phyloP scores from a whole-genome alignment of 1,284 basidiomycete species.

The Cutaneotrichosporon cutaneum region DNA sequence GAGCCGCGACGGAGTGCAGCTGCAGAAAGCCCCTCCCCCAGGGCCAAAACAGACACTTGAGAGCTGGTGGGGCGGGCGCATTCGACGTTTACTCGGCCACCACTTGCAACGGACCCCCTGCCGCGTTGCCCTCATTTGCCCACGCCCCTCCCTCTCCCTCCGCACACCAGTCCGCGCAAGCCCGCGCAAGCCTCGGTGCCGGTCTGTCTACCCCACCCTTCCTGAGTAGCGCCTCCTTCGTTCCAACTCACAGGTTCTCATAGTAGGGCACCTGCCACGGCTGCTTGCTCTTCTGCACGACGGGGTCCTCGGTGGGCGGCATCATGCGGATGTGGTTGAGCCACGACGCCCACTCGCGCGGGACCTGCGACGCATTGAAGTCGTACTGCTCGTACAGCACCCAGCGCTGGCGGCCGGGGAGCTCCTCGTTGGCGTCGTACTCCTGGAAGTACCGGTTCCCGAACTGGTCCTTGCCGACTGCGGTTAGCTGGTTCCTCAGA shows the following conservation, averaged over 20 bases:
- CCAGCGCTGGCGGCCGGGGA: slow-evolving; percentile 90
- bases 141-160: background rate
- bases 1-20: background rate
- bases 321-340: slow-evolving; percentile 81
- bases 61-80: background rate
- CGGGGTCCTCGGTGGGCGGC: slow-evolving; percentile 70
- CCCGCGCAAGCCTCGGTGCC: too few species aligned
- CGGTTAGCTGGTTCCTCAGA: slow-evolving; percentile 7
- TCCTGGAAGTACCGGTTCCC: slow-evolving; percentile 93
- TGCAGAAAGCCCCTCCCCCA: too few species aligned
- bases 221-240: too few species aligned
- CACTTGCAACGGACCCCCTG: background rate
- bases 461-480: slow-evolving; percentile 80
- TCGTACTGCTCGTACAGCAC: slow-evolving; percentile 87
- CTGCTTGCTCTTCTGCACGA: slow-evolving; percentile 67
- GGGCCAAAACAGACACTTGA: too few species aligned
- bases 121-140: background rate
- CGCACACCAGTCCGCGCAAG: too few species aligned
- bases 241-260: slow-evolving; percentile 63
- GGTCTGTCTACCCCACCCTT: too few species aligned
- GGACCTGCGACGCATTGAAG: slow-evolving; percentile 83
- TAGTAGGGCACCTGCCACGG: slow-evolving; percentile 64
- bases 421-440: slow-evolving; percentile 73
- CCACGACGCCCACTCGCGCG: slow-evolving; percentile 95
- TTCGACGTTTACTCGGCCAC: background rate